Percentiles rank a stretch among this genome's conserved stretches.
phyloP scores from a whole-genome alignment of 2,329 filamentous ascomycete species.

The Aspergillus sp. region DNA sequence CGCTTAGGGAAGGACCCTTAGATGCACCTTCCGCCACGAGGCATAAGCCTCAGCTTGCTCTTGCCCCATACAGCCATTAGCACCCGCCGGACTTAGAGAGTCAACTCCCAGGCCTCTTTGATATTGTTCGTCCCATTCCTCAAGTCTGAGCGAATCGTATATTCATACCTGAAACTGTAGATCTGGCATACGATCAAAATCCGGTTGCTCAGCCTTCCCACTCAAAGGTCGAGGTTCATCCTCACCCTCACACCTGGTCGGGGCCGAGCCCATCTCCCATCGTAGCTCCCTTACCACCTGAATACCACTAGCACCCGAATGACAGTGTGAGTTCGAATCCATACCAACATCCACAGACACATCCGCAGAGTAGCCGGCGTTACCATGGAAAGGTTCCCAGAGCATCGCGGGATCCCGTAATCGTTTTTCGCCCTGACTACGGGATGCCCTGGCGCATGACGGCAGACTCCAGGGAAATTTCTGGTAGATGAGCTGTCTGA shows the following conservation, averaged over 20 bases:
- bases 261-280: constrained; percentile 24
- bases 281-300: constrained; percentile 35
- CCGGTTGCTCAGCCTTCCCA: background rate
- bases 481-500: constrained; percentile 33
- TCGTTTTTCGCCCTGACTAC: constrained; percentile 20
- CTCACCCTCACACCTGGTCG: background rate
- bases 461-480: constrained; percentile 31
- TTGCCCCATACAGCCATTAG: background rate
- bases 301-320: constrained; percentile 27
- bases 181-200: background rate
- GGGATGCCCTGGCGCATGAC: constrained; percentile 21
- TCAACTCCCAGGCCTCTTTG: background rate
- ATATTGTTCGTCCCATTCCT: background rate
- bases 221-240: background rate
- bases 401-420: constrained; percentile 1
- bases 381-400: constrained; percentile 18
- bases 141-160: background rate
- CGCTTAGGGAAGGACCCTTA: background rate
- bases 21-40: background rate
- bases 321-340: background rate
- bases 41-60: background rate
- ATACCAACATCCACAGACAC: constrained; percentile 16
- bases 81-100: too few species aligned
- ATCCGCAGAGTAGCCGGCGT: constrained; percentile 25
- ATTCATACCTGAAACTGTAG: background rate